Evolutionary conservation across 768 basidiomycete genomes (phyloP).

Genomic region (Kwoniella heveanensis): DNA sequence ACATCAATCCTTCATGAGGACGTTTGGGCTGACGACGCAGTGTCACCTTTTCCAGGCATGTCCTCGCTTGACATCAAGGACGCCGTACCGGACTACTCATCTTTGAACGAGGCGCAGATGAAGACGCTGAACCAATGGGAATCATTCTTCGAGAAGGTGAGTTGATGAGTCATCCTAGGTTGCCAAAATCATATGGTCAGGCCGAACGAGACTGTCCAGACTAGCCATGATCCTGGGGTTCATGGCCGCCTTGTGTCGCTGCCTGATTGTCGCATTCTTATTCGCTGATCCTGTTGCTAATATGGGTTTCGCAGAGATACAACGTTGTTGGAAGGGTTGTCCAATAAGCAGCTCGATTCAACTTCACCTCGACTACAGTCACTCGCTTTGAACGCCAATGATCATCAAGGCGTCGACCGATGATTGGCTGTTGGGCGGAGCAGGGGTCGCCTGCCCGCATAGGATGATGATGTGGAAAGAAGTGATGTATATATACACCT

Average conservation of each 20-base stretch:
- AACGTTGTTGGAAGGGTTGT: slow-evolving; percentile 76
- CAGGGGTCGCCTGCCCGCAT: too few species aligned
- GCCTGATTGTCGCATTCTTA: neutral
- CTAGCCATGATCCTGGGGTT: neutral
- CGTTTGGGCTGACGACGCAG: neutral
- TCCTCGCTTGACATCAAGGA: slow-evolving; percentile 83
- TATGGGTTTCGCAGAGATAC: slow-evolving; percentile 66
- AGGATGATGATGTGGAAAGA: too few species aligned
- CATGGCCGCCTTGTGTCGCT: neutral
- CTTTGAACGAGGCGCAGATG: slow-evolving; percentile 68
- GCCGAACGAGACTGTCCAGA: too few species aligned
- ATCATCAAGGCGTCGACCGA: too few species aligned
- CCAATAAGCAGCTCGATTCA: neutral
- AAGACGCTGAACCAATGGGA: slow-evolving; percentile 89
- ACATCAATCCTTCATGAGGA: neutral
- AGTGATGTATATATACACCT: too few species aligned
- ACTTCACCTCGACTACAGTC: too few species aligned
- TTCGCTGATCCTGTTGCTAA: neutral
- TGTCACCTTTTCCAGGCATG: slow-evolving; percentile 59
- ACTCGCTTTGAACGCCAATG: too few species aligned
- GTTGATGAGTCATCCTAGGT: too few species aligned
- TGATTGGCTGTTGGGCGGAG: too few species aligned
- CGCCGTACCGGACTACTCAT: slow-evolving; percentile 82
- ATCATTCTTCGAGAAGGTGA: slow-evolving; percentile 77
- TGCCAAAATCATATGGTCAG: too few species aligned